Evolutionary conservation across 257 asterid genomes (phyloP).

Genomic region (Salvia miltiorrhiza): DNA sequence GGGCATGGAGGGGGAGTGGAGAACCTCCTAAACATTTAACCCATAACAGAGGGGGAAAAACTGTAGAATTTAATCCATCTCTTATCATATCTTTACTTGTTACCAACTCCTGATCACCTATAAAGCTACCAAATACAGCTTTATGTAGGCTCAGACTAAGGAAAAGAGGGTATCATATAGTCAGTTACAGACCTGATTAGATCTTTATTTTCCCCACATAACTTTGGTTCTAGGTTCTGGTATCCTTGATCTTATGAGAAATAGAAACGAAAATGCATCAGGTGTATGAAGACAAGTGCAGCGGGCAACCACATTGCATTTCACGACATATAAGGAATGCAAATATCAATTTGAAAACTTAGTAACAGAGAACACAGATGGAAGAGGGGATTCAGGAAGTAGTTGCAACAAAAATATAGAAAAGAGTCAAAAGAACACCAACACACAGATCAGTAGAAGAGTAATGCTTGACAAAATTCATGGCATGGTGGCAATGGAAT

Average conservation of each 20-base stretch:
- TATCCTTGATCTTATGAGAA: constrained; percentile 4
- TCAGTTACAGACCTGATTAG: neutral
- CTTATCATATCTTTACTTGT: neutral
- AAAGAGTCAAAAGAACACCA: neutral
- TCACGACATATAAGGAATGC: neutral
- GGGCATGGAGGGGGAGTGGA: neutral
- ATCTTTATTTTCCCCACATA: neutral
- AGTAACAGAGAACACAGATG: constrained; percentile 2
- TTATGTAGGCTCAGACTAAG: neutral
- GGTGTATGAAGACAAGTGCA: neutral
- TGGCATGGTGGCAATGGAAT: constrained; percentile 7
- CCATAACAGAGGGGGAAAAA: neutral
- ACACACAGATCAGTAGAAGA: neutral
- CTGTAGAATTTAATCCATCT: neutral
- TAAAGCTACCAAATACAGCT: neutral
- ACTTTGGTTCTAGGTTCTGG: neutral
- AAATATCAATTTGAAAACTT: neutral
- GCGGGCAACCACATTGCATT: neutral
- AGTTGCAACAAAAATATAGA: neutral
- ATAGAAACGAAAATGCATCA: neutral
- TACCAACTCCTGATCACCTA: constrained; percentile 10
- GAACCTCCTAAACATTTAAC: neutral
- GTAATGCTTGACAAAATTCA: neutral
- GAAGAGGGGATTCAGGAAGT: neutral
- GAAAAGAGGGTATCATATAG: constrained; percentile 2